Conservation (phyloP, 2,329 filamentous ascomycete genomes). For the Ceratocystis alfenasii region DNA sequence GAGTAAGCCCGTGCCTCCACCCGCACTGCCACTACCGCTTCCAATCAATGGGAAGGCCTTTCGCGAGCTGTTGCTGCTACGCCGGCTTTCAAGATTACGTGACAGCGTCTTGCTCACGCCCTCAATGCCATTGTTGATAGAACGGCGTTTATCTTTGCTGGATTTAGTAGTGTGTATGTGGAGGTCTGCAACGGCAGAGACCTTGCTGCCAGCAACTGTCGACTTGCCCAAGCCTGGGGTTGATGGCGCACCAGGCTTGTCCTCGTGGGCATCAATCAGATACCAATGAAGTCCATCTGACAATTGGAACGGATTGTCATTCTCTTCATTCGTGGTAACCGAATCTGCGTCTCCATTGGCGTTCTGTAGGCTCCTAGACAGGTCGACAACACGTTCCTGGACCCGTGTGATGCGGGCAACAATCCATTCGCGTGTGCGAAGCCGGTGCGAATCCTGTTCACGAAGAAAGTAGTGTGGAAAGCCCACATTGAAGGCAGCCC, state of each 20-base stretch:
- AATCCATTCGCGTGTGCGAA: slow-evolving; percentile 86
- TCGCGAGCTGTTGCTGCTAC: slow-evolving; percentile 76
- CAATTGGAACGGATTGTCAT: slow-evolving; percentile 94
- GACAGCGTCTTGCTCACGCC: slow-evolving; percentile 67
- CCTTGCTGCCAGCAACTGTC: slow-evolving; percentile 76
- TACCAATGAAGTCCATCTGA: slow-evolving; percentile 95
- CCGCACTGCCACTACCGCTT: slow-evolving; percentile 32
- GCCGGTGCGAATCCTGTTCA: slow-evolving; percentile 77
- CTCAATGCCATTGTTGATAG: slow-evolving; percentile 48
- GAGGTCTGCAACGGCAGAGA: slow-evolving; percentile 72
- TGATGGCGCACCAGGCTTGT: slow-evolving; percentile 82
- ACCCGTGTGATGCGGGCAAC: slow-evolving; percentile 84
- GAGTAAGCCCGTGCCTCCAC: slow-evolving; percentile 26
- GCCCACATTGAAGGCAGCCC: slow-evolving; percentile 97
- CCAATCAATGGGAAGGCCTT: slow-evolving; percentile 52
- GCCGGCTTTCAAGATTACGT: slow-evolving; percentile 80
- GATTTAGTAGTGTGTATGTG: slow-evolving; percentile 33
- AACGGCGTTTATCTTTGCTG: slow-evolving; percentile 35
- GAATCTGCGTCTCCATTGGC: slow-evolving; percentile 38
- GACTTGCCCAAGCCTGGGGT: slow-evolving; percentile 85
- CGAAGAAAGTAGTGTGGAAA: slow-evolving; percentile 95
- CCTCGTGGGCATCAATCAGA: slow-evolving; percentile 82
- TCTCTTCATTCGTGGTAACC: slow-evolving; percentile 50
- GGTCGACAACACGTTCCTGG: slow-evolving; percentile 84
- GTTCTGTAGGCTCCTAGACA: slow-evolving; percentile 61